Evolutionary conservation across 768 basidiomycete species (phyloP).

Genomic region (Strobilomyces confusus): DNA sequence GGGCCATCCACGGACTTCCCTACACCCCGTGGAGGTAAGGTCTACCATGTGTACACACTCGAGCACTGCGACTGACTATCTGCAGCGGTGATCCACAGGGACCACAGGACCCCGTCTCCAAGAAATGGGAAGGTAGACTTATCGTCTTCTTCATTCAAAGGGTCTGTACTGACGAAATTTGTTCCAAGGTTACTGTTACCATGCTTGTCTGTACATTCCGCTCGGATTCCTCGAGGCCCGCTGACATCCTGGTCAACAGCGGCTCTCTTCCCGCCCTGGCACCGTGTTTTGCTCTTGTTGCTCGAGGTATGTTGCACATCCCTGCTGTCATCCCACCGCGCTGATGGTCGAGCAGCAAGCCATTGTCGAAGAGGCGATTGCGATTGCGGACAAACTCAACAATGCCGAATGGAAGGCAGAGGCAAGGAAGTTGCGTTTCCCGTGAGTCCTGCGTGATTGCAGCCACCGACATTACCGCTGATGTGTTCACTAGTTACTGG

Average conservation of each 20-base stretch:
- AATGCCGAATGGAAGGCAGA: conserved; percentile 10
- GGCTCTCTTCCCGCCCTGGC: conserved; percentile 20
- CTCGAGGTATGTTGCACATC: conserved; percentile 5
- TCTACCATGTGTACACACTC: not conserved
- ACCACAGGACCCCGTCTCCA: not conserved
- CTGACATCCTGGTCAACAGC: conserved; percentile 13
- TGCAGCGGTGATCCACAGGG: conserved; percentile 16
- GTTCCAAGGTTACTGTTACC: conserved; percentile 19
- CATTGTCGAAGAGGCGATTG: conserved; percentile 12
- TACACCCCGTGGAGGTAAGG: conserved; percentile 11
- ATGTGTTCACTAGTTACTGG: conserved; percentile 12
- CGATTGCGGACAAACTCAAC: conserved; percentile 7
- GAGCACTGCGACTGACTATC: not conserved
- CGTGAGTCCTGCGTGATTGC: conserved; percentile 8
- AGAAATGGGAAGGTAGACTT: conserved; percentile 10
- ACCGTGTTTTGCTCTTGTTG: conserved; percentile 12
- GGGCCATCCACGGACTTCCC: conserved; percentile 18
- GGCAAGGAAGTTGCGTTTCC: conserved; percentile 14
- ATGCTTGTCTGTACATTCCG: conserved; percentile 6
- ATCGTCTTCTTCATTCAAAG: not conserved
- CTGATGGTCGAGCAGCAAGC: not conserved
- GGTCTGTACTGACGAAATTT: conserved; percentile 1
- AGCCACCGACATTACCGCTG: not conserved
- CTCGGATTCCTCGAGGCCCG: not conserved
- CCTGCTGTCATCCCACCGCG: too few relatives aligned